Evolutionary conservation across 257 asterid species (phyloP).

Genomic region (Forsythia viridissima): DNA sequence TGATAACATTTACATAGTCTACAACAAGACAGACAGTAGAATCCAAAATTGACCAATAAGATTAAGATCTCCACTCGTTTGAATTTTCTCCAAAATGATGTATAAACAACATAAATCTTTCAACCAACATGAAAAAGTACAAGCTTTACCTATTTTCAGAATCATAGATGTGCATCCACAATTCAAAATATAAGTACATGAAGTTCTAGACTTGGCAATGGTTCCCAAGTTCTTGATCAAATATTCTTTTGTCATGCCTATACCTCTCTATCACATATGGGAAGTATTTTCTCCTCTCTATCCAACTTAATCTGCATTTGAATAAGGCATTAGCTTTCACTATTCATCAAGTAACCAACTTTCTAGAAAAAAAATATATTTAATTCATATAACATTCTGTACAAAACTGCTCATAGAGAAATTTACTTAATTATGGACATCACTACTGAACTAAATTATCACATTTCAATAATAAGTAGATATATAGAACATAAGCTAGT

Average conservation of each 20-base stretch:
- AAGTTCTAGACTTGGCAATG: conserved; percentile 97
- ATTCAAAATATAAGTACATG: conserved; percentile 49
- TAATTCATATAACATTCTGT: background rate
- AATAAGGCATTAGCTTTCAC: background rate
- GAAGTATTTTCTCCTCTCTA: conserved; percentile 55
- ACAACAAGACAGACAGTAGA: conserved; percentile 70
- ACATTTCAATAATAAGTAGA: background rate
- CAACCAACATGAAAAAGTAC: background rate
- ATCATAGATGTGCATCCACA: conserved; percentile 3
- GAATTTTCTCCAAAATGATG: conserved; percentile 62
- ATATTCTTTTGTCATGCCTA: conserved; percentile 72
- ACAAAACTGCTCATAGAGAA: background rate
- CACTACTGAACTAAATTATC: background rate
- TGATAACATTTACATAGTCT: conserved; percentile 56
- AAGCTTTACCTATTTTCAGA: background rate
- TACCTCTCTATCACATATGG: conserved; percentile 49
- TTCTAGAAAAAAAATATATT: background rate
- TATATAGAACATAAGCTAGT: background rate
- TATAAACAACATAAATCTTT: conserved; percentile 3
- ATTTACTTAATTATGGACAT: background rate
- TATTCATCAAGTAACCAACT: background rate
- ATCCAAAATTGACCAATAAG: conserved; percentile 71
- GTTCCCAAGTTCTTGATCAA: conserved; percentile 95
- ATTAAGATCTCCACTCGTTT: conserved; percentile 55
- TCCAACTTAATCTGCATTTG: conserved; percentile 50